Base-by-base conservation (phyloP, 2,329 filamentous ascomycete genomes). In the Dryadomyces sulphureus region DNA sequence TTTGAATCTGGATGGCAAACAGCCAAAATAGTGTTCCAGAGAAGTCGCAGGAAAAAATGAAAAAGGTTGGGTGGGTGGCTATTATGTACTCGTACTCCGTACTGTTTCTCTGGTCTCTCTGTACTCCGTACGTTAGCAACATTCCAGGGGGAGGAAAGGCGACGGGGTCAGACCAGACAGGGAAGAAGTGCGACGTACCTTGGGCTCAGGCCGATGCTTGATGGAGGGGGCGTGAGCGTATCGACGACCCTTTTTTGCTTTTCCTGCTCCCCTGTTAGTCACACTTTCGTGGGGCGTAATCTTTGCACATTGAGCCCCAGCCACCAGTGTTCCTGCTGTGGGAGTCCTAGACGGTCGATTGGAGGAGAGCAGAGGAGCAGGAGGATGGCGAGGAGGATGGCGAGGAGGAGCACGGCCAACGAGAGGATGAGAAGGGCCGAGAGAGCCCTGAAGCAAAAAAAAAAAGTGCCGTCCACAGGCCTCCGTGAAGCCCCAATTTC, bases 191-290 rank as follows among this genome's bases (percentile, higher is more conserved):
- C 36, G 40, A 12, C 20, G 46, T 45, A 45, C 44, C 45, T 46
- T 36, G 30, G 45, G 45, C 45, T 25, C 35, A 40, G 11, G 21
- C 2, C 14, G 21, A 16, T 9, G 21, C 16, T 14, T 48, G 41
- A 41, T 43, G 49, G 48, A 48, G 49, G 53, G 51, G 52, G 54
- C 12, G 54, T 56, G 54, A 35, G 41, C 21, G 41, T 56, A 56
- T 35, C 30, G 14, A 16, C 50, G 41, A 46, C 52, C 53, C 38
- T 39, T 49, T 45, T 49, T 35, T 8, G 7, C 20, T 27, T 40
- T 19, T 12, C 20, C 16, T 32, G 14, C 16, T 19, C 16, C 7
- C 20, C 5, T 34, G 47, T 53, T 50, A 54, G 52, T 53, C 49
- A 54, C 47, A 49, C 45, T 38, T 42, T 43, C 41, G 41, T 36